Base-by-base conservation (phyloP, 345 rosid species). In the Draba incana region DNA sequence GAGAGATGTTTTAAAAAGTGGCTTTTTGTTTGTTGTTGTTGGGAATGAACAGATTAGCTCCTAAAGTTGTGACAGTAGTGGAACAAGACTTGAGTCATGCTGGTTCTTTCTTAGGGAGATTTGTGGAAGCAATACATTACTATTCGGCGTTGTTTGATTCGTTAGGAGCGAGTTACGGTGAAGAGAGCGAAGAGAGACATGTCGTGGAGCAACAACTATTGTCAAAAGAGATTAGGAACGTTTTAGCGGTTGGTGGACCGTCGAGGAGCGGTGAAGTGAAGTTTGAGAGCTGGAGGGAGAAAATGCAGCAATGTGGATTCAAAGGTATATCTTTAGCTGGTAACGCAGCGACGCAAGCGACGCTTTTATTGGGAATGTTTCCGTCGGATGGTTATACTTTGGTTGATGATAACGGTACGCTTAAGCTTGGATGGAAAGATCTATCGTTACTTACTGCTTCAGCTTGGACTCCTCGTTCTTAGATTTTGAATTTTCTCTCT, bases 371-470 rank as follows among this genome's bases (percentile, higher is more conserved):
- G 3, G 98, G 98, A 7, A 94, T 94, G 98, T 94, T 94, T 76
- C 93, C 99, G 0, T 94, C 86, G 1, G 93, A 94, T 48, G 99
- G 99, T 7, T 94, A 94, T 69, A 94, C 99, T 3, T 81, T 94
- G 78, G 96, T 91, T 8, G 99, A 94, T 77, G 97, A 94, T 75
- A 87, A 78, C 45, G 99, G 99, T 8, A 77, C 99, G 1, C 85
- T 94, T 39, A 94, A 91, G 76, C 93, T 94, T 35, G 99, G 99
- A 11, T 94, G 99, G 99, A 94, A 94, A 70, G 99, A 94, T 69
- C 98, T 94, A 24, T 94, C 97, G 54, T 84, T 94, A 81, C 93
- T 94, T 7, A 94, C 99, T 55, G 99, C 99, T 44, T 94, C 99
- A 3, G 99, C 99, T 10, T 94, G 99, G 99, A 81, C 95, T 44